Conservation (phyloP, 768 basidiomycete genomes). For the Boletus tomentosulus region DNA sequence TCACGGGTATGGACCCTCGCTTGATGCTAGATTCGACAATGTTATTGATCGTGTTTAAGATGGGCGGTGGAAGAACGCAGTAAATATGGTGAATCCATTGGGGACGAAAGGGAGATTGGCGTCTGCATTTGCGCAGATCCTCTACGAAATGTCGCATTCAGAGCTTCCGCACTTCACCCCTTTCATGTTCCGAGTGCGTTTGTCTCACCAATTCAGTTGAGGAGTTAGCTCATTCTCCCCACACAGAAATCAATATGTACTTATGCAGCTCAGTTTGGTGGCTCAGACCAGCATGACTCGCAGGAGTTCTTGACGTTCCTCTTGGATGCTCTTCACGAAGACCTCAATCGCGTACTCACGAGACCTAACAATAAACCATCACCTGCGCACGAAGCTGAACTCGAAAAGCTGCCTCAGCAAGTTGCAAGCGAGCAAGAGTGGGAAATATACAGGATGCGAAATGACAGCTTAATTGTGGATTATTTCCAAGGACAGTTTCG, state of each 20-base stretch:
- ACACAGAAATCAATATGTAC: slow-evolving; percentile 53
- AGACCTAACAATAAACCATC: slow-evolving; percentile 63
- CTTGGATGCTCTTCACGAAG: slow-evolving; percentile 88
- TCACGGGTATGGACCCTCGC: slow-evolving; percentile 56
- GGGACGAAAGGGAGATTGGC: slow-evolving; percentile 86
- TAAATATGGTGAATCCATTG: slow-evolving; percentile 82
- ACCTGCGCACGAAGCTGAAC: slow-evolving; percentile 79
- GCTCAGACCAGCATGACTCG: slow-evolving; percentile 92
- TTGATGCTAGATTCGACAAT: neutral
- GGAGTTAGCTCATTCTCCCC: slow-evolving; percentile 20
- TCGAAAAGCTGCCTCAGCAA: slow-evolving; percentile 82
- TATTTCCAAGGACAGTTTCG: slow-evolving; percentile 98
- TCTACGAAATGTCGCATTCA: slow-evolving; percentile 85
- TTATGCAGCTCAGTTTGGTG: slow-evolving; percentile 70
- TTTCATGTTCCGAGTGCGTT: slow-evolving; percentile 75
- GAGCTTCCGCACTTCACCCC: slow-evolving; percentile 82
- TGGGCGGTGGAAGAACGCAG: slow-evolving; percentile 73
- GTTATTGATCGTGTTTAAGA: slow-evolving; percentile 39
- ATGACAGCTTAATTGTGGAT: slow-evolving; percentile 93
- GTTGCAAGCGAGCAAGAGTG: slow-evolving; percentile 92
- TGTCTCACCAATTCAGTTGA: neutral
- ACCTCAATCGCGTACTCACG: slow-evolving; percentile 77
- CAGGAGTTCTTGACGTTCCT: slow-evolving; percentile 96
- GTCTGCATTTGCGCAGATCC: slow-evolving; percentile 73
- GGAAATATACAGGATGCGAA: slow-evolving; percentile 82